Base-by-base conservation (phyloP, 345 rosid genomes). In the Acer saccharum region DNA sequence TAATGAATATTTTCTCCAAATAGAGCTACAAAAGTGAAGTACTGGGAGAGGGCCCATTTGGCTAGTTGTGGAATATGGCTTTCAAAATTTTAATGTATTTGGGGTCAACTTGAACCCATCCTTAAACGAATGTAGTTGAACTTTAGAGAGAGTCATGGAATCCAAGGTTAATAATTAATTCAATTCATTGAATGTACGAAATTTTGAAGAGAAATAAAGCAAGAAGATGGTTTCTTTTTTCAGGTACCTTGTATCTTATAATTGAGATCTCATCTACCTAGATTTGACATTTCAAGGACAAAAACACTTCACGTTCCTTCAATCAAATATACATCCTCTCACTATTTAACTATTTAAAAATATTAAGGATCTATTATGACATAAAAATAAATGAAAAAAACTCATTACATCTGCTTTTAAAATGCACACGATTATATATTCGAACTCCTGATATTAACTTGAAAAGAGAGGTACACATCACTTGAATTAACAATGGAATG, bases 131-230 rank as follows among this genome's bases (percentile, higher is more conserved):
- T 54, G 18, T 16, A 16, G 58, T 54, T 54, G 58, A 16, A 16
- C 1, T 54, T 16, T 54, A 16, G 58, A 52, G n/a, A 54, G 6
- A 16, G 2, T 32, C 20, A 16, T n/a, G 17, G 70, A n/a, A 41
- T 67, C 54, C 29, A 67, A 67, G 6, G 54, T 41, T 44, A 54
- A 52, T 71, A 54, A 29, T 71, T 71, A 29, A 29, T 71, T 71
- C 11, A 17, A 41, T 29, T 29, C 23, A 55, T 20, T 60, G 65
- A 54, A 25, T 23, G 20, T 48, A 54, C n/a, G n/a, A 54, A 71
- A 16, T 1, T 35, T 35, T 71, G 43, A 71, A 32, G 44, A 55
- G 44, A 71, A 12, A 54, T 8, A 13, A 4, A 2, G 21, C 16
- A 67, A 18, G 71, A 41, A 41, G 71, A 41, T 67, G 43, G 27